Conservation (phyloP, 306 rosid genomes). For the Prunus padus region DNA sequence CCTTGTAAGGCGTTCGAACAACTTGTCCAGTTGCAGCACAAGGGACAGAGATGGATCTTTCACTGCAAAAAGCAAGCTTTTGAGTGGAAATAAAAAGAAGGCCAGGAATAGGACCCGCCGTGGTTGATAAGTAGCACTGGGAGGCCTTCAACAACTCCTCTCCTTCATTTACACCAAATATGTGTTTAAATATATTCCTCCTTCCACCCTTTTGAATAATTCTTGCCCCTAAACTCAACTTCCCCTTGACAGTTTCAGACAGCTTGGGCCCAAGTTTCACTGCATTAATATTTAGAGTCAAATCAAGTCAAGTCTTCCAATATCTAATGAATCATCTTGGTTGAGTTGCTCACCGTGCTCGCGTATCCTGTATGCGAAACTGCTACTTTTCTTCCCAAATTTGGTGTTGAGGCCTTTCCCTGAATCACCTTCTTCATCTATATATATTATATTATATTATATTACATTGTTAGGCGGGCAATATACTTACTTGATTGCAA, state of each 20-base stretch:
- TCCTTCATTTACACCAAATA: constrained; percentile 60
- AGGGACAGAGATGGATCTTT: constrained; percentile 47
- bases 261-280: constrained; percentile 68
- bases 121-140: constrained; percentile 74
- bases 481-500: too few species aligned
- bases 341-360: constrained; percentile 56
- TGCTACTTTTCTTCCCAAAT: constrained; percentile 32
- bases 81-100: constrained; percentile 64
- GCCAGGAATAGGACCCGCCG: constrained; percentile 84
- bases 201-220: constrained; percentile 76
- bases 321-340: not conserved
- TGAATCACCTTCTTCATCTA: constrained; percentile 30
- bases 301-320: too few species aligned
- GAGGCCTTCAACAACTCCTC: constrained; percentile 81
- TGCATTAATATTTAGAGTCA: constrained; percentile 16
- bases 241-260: constrained; percentile 66
- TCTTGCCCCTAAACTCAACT: constrained; percentile 69
- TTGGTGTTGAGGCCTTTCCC: constrained; percentile 25
- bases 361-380: constrained; percentile 48
- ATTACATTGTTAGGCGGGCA: too few species aligned
- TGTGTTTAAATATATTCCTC: constrained; percentile 60
- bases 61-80: constrained; percentile 75
- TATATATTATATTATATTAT: not conserved
- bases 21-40: constrained; percentile 38
- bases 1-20: constrained; percentile 61